These are phyloP conservation scores for Aspergillus pseudoterreus DNA, from an alignment of 2,329 filamentous ascomycete species.

Conservation along the genomic window DNA sequence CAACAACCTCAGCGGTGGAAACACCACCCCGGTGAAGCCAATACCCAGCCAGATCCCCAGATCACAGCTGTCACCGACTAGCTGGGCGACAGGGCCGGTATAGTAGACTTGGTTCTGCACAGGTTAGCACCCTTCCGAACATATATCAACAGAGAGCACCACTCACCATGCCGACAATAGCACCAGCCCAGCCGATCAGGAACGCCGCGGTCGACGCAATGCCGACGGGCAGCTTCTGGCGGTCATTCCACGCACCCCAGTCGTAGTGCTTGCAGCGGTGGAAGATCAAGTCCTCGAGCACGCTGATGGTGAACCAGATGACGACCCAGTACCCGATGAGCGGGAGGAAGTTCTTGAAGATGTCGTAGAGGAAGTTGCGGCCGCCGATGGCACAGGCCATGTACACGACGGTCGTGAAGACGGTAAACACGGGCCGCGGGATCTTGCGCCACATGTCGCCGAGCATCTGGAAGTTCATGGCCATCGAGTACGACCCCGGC, in stretches of 20 bases:
- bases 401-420: slow-evolving; percentile 40
- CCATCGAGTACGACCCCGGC: slow-evolving; percentile 44
- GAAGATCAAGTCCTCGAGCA: slow-evolving; percentile 44
- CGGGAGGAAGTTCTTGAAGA: slow-evolving; percentile 45
- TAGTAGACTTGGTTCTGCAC: slow-evolving; percentile 38
- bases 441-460: slow-evolving; percentile 35
- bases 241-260: slow-evolving; percentile 41
- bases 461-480: slow-evolving; percentile 43
- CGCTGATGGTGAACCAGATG: slow-evolving; percentile 40
- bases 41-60: slow-evolving; percentile 36
- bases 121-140: background rate
- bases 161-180: slow-evolving; percentile 39
- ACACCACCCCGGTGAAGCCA: slow-evolving; percentile 32
- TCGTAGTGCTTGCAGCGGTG: slow-evolving; percentile 35
- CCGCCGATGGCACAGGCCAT: slow-evolving; percentile 44
- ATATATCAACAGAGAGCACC: background rate
- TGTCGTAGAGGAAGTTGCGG: slow-evolving; percentile 40
- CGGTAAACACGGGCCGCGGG: slow-evolving; percentile 43
- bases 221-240: slow-evolving; percentile 37
- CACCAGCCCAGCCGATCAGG: slow-evolving; percentile 38
- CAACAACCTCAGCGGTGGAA: slow-evolving; percentile 33
- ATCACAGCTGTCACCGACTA: slow-evolving; percentile 31
- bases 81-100: slow-evolving; percentile 32
- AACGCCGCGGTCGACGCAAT: slow-evolving; percentile 38
- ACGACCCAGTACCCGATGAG: slow-evolving; percentile 47